phyloP scores from a whole-genome alignment of 208 protist genomes.

The Acanthamoeba pearcei region DNA sequence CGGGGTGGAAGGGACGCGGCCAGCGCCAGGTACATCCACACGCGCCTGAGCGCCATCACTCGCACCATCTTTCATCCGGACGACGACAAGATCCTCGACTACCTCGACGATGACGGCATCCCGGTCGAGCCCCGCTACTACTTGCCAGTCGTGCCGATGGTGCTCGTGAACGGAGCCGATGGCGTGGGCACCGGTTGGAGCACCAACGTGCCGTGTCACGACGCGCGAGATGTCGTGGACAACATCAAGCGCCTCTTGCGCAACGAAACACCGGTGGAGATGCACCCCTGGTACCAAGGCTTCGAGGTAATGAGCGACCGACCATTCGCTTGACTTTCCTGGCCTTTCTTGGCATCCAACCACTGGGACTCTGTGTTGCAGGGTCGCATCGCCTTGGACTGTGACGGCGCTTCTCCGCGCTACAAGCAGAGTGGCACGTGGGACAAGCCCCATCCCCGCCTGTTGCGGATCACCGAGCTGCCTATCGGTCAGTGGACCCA shows the following conservation, averaged over 20 bases:
- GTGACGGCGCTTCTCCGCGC: conserved; percentile 41
- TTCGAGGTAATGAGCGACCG: conserved; percentile 89
- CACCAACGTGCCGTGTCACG: conserved; percentile 98
- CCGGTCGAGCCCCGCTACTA: conserved; percentile 99
- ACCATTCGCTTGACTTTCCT: neutral
- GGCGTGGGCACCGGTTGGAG: conserved; percentile 99
- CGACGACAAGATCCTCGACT: conserved; percentile 98
- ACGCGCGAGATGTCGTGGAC: conserved; percentile 96
- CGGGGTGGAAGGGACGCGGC: conserved; percentile 99
- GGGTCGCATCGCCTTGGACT: conserved; percentile 44
- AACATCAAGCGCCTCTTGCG: conserved; percentile 93
- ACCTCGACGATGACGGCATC: conserved; percentile 99
- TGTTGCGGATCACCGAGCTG: conserved; percentile 97
- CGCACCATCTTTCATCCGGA: conserved; percentile 96
- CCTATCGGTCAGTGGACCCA: conserved; percentile 98
- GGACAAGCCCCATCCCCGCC: conserved; percentile 82
- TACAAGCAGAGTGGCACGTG: conserved; percentile 74
- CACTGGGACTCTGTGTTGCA: neutral
- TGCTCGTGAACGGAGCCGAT: conserved; percentile 98
- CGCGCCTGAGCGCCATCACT: conserved; percentile 95
- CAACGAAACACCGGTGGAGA: conserved; percentile 89
- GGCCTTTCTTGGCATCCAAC: neutral
- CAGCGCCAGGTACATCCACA: conserved; percentile 99
- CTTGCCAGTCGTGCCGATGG: conserved; percentile 99
- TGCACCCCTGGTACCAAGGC: conserved; percentile 98